Evolutionary conservation across 192 early-diverging fungal genomes (phyloP).

Genomic region (Mortierella alpina): DNA sequence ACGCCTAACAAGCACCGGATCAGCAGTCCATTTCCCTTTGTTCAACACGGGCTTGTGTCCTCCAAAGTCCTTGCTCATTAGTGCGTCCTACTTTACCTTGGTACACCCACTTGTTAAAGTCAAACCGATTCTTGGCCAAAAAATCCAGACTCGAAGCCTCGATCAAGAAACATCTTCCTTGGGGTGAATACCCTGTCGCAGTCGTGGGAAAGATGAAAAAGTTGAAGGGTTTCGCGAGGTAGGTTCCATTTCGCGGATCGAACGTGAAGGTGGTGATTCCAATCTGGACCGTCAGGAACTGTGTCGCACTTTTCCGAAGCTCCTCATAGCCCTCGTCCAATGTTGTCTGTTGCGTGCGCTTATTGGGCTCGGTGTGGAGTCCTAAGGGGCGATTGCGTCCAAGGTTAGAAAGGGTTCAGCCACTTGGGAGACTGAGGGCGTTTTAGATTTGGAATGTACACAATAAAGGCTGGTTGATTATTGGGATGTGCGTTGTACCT

Average conservation of each 20-base stretch:
- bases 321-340: constrained; percentile 44
- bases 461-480: not conserved
- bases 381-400: constrained; percentile 14
- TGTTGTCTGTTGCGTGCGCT: constrained; percentile 23
- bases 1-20: constrained; percentile 9
- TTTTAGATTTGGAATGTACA: not conserved
- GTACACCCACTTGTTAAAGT: constrained; percentile 90
- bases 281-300: constrained; percentile 78
- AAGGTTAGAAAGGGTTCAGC: not conserved
- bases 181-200: constrained; percentile 50
- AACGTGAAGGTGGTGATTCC: constrained; percentile 87
- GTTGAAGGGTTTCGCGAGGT: constrained; percentile 87
- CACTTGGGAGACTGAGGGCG: not conserved
- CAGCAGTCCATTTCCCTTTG: not conserved
- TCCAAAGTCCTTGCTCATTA: too few relatives aligned
- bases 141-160: constrained; percentile 76
- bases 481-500: constrained; percentile 63
- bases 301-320: constrained; percentile 34
- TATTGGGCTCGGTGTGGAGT: constrained; percentile 39
- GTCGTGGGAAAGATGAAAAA: constrained; percentile 88
- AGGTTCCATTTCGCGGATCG: constrained; percentile 61
- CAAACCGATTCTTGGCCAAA: constrained; percentile 79
- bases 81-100: constrained; percentile 59
- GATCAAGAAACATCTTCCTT: constrained; percentile 62
- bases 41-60: not conserved